Conservation (phyloP, 352 stramenopile genomes). For the Pythium aphanidermatum region DNA sequence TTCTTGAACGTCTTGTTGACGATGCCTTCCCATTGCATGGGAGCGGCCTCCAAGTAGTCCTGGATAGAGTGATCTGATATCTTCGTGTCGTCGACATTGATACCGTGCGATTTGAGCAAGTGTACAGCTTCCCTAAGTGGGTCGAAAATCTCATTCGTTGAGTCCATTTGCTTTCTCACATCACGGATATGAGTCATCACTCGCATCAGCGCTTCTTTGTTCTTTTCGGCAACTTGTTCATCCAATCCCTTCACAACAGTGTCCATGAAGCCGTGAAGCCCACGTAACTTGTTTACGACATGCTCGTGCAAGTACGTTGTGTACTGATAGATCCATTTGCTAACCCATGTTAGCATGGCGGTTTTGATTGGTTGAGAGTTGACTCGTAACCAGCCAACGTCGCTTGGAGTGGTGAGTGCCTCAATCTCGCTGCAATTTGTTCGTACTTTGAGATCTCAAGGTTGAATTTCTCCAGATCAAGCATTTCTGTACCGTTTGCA, state of each 20-base stretch:
- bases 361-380: slow-evolving; percentile 97
- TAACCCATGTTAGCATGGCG: slow-evolving; percentile 93
- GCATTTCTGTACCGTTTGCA: slow-evolving; percentile 80
- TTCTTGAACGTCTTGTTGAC: slow-evolving; percentile 98
- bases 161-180: slow-evolving; percentile 91
- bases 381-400: slow-evolving; percentile 97
- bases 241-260: slow-evolving; percentile 88
- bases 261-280: slow-evolving; percentile 92
- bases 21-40: slow-evolving; percentile 96
- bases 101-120: slow-evolving; percentile 92
- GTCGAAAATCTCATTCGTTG: slow-evolving; percentile 92
- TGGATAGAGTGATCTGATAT: slow-evolving; percentile 76
- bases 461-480: slow-evolving; percentile 95
- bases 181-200: slow-evolving; percentile 96
- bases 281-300: slow-evolving; percentile 84
- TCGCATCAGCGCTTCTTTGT: slow-evolving; percentile 95
- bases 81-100: slow-evolving; percentile 89
- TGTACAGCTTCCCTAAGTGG: slow-evolving; percentile 92
- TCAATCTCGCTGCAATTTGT: slow-evolving; percentile 91
- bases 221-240: slow-evolving; percentile 87
- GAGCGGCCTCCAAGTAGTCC: slow-evolving; percentile 93
- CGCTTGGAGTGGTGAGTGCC: slow-evolving; percentile 81
- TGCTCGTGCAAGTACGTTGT: slow-evolving; percentile 92
- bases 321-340: slow-evolving; percentile 96
- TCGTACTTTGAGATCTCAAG: slow-evolving; percentile 95